phyloP scores from a whole-genome alignment of 164 flowering plant genomes.

The Sedum album region DNA sequence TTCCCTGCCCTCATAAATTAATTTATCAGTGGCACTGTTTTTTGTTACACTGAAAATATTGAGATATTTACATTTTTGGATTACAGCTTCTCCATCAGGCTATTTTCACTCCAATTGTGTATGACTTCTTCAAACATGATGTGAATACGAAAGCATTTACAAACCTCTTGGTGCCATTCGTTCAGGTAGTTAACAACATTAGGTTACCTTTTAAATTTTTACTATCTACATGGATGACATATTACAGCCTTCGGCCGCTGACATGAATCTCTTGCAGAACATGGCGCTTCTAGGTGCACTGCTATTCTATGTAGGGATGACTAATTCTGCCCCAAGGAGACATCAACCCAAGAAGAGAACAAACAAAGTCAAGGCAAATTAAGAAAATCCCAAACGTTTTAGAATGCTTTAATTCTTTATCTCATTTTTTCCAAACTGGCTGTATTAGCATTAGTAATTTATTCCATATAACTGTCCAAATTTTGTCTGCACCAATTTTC shows the following conservation, averaged over 20 bases:
- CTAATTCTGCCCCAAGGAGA: constrained; percentile 47
- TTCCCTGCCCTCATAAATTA: neutral
- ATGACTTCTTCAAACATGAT: constrained; percentile 73
- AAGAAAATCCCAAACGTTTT: neutral
- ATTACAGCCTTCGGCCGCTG: neutral
- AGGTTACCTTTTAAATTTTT: neutral
- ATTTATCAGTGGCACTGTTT: neutral
- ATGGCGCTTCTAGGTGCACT: constrained; percentile 60
- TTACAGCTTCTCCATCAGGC: constrained; percentile 47
- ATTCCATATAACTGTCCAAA: neutral
- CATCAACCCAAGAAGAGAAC: too few species aligned
- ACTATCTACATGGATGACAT: neutral
- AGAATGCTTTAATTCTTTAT: neutral
- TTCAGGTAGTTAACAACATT: constrained; percentile 32
- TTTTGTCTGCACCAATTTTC: neutral
- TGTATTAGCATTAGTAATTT: neutral
- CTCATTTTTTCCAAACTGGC: neutral
- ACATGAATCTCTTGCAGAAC: neutral
- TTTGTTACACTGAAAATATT: neutral
- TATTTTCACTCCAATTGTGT: too few species aligned
- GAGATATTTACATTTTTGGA: neutral
- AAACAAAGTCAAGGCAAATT: too few species aligned
- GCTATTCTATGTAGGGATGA: constrained; percentile 69
- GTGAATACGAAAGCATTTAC: constrained; percentile 40
- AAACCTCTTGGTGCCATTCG: constrained; percentile 50